Evolutionary conservation across 2,329 filamentous ascomycete genomes (phyloP), one percentile per base, ranked within the genome.

Genomic region (Colletotrichum falcatum): DNA sequence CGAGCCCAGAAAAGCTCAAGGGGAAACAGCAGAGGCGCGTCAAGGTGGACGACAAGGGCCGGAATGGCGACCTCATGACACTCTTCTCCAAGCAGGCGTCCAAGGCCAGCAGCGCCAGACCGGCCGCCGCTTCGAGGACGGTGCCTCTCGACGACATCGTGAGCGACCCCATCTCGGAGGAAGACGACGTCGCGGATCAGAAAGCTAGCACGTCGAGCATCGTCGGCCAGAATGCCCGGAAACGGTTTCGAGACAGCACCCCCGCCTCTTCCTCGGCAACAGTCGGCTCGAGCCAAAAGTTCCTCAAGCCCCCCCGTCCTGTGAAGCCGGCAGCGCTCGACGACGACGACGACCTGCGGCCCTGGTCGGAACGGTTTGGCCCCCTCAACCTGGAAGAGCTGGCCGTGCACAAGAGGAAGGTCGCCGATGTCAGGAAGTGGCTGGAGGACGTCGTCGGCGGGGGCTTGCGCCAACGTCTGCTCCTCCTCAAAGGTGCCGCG

Each of bases 341-440:
- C 59, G 85, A 88, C 7, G 82, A 85, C 59, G 85, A 88, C 44
- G 91, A 94, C 74, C 81, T 85, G 59, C 88, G 92, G 62, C 94
- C 95, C 3, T 98, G 95, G 95, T 92, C 92, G 20, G 95, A 98
- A 75, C 89, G 91, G 74, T 98, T 94, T 79, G 91, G 89, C 2
- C 95, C 95, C 0, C 76, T 79, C 3, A 92, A 88, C 74, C 79
- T 98, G 16, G 90, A 94, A 20, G 95, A 98, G 81, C 84, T 99
- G 55, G 95, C 92, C 0, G 95, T 99, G 23, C 95, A 99, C 80
- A 98, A 97, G 83, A 96, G 89, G 76, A 99, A 99, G 80, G 93
- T 98, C 7, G 83, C 89, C 2, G 95, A 98, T 81, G 95, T 98
- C 55, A 89, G 90, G 69, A 86, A 83, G 69, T 98, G 96, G 95